Evolutionary conservation across 345 rosid genomes (phyloP).

Genomic region (Salix caprea): DNA sequence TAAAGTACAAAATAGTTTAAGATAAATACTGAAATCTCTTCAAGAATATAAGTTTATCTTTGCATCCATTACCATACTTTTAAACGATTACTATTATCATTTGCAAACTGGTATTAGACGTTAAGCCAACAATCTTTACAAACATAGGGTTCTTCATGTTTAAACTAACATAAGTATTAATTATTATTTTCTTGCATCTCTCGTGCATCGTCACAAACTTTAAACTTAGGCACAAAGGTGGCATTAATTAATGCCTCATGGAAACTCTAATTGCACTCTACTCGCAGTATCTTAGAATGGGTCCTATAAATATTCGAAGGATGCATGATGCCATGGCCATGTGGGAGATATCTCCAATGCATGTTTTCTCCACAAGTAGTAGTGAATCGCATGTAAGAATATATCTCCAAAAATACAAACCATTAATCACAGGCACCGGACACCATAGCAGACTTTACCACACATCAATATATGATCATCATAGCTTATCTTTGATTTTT

Average conservation of each 20-base stretch:
- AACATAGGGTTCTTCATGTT: too few species aligned
- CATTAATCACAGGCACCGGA: too few species aligned
- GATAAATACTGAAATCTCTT: too few species aligned
- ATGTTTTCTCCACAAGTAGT: neutral
- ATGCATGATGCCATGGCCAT: neutral
- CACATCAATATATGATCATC: neutral
- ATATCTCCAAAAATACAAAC: neutral
- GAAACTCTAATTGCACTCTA: neutral
- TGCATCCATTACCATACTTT: too few species aligned
- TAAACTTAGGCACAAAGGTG: neutral
- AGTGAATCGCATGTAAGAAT: neutral
- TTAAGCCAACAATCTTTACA: too few species aligned
- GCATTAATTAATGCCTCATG: neutral
- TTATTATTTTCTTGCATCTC: neutral
- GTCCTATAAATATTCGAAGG: neutral
- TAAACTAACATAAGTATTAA: neutral
- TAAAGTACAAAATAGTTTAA: too few species aligned
- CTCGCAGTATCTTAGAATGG: neutral
- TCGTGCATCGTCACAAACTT: neutral
- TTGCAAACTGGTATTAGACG: too few species aligned
- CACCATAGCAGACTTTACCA: neutral
- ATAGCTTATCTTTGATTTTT: neutral
- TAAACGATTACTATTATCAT: too few species aligned
- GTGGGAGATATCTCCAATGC: neutral
- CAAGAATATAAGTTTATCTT: too few species aligned